Evolutionary conservation across 2,329 filamentous ascomycete species (phyloP).

Genomic region (Elsinoe ampelina): DNA sequence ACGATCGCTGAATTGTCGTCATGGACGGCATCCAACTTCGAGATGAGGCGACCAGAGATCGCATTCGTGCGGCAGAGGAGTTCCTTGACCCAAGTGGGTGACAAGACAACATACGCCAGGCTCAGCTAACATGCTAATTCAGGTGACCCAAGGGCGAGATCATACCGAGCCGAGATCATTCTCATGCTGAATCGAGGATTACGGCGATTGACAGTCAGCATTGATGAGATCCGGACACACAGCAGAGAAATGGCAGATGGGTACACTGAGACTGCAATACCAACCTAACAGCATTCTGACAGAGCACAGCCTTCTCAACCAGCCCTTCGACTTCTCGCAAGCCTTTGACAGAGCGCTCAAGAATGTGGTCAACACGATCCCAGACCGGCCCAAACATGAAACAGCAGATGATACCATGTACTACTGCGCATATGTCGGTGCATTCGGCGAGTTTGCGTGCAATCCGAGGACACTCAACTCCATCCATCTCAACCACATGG

Average conservation of each 20-base stretch:
- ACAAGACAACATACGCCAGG: conserved; percentile 1
- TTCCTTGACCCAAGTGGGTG: conserved; percentile 80
- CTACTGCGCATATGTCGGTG: conserved; percentile 95
- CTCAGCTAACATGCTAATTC: conserved; percentile 21
- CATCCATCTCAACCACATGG: conserved; percentile 86
- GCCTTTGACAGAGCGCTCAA: conserved; percentile 89
- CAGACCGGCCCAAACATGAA: conserved; percentile 66
- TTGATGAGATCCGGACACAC: conserved; percentile 87
- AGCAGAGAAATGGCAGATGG: conserved; percentile 71
- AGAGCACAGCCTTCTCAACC: conserved; percentile 57
- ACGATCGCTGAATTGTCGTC: not conserved
- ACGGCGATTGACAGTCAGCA: conserved; percentile 49
- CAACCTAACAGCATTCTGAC: not conserved
- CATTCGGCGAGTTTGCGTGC: conserved; percentile 88
- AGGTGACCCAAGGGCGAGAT: conserved; percentile 53
- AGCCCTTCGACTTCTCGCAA: conserved; percentile 78
- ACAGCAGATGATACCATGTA: conserved; percentile 69
- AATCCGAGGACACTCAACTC: conserved; percentile 90
- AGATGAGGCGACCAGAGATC: conserved; percentile 76
- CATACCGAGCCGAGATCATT: conserved; percentile 85
- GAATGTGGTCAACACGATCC: conserved; percentile 72
- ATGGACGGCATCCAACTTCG: conserved; percentile 70
- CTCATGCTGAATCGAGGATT: conserved; percentile 57
- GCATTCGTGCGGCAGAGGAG: conserved; percentile 77
- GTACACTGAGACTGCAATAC: conserved; percentile 22